Evolutionary conservation across 441 rosid genomes (phyloP), one percentile per base, ranked within the genome.

Genomic region (Gossypium schwendimanii): DNA sequence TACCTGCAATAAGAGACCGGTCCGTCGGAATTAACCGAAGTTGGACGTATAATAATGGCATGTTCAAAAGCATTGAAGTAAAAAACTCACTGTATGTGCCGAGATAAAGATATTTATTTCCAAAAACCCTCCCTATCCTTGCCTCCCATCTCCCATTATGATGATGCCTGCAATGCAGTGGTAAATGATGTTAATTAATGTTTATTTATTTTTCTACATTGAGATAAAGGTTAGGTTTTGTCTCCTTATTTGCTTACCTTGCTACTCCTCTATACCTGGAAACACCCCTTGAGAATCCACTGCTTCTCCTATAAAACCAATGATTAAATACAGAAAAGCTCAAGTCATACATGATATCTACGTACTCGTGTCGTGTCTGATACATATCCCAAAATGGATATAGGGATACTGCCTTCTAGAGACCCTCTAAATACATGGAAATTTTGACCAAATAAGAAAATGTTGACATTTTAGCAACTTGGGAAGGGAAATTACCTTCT

Each of bases 61-160:
- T 11, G 15, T 49, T 49, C 15, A n/a, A n/a, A 14, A 28, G 18
- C 54, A 49, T 14, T 10, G 24, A 21, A 21, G 18, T 26, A 6
- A 11, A 45, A 41, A 49, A 49, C 88, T 77, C 57, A 87, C 90
- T 41, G 78, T 87, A 89, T 67, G 91, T 87, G 49, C 94, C 94
- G 21, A 89, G 87, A 70, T 87, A 87, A 53, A 89, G 91, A 71
- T 89, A 89, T 75, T 87, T 89, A 87, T 86, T 89, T 33, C 94
- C 94, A 45, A 86, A 86, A 52, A 87, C 89, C 81, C 91, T 81
- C 14, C 90, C 91, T 15, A 89, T 89, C 76, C 93, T 85, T 57
- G 91, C 91, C 69, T 88, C 93, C 93, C 93, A 88, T 87, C 93
- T 85, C 14, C 93, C 91, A 72, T 89, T 87, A 55, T 89, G 93